Conservation (phyloP, 1,284 basidiomycete genomes). For the Meira miltonrushii region DNA sequence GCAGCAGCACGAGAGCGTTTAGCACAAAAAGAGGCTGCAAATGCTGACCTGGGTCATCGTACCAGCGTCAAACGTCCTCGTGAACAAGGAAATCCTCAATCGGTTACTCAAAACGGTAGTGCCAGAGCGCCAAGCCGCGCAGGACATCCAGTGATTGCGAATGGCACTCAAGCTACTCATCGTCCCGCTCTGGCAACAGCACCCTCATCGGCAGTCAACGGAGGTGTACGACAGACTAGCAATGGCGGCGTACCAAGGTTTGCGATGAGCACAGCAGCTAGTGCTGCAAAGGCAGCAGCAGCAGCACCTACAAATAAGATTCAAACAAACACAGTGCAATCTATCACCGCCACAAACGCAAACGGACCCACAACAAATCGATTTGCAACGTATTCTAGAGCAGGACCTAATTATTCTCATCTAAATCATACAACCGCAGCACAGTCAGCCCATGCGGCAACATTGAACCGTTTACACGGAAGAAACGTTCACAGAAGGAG, state of each 20-base stretch:
- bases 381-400: not conserved
- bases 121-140: no score
- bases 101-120: not conserved
- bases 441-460: not conserved
- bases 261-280: not conserved
- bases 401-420: no score
- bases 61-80: not conserved
- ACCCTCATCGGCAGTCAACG: not conserved
- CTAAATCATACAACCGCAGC: not conserved
- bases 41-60: not conserved
- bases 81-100: not conserved
- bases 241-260: not conserved
- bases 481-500: constrained; percentile 13
- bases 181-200: no score
- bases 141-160: not conserved
- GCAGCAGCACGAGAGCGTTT: constrained; percentile 3
- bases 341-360: not conserved
- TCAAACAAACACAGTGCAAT: not conserved
- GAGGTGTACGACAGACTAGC: not conserved
- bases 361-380: not conserved
- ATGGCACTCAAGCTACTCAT: not conserved
- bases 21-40: not conserved
- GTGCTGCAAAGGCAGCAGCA: constrained; percentile 2
- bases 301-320: not conserved
- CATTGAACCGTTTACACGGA: not conserved